Percentiles rank a stretch among this genome's conserved stretches.
phyloP scores from a whole-genome alignment of 352 stramenopile species.

The Pythium vanterpoolii region DNA sequence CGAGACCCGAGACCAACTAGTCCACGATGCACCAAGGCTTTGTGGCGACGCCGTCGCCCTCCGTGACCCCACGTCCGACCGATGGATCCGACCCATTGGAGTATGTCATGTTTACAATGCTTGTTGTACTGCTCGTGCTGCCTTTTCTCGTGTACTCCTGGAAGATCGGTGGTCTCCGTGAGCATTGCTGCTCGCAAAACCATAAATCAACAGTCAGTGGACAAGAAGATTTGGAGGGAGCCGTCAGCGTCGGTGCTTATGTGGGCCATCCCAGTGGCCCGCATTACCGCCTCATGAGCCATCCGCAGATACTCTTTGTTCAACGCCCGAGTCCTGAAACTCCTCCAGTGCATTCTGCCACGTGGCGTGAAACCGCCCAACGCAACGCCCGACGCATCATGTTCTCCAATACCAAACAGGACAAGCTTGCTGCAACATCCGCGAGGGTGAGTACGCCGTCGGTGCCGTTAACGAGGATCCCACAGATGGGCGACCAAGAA shows the following conservation, averaged over 20 bases:
- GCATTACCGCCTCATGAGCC: conserved; percentile 4
- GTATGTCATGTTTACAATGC: conserved; percentile 3
- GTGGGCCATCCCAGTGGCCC: background rate
- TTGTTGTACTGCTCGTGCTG: background rate
- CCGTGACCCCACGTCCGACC: background rate
- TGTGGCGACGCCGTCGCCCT: background rate
- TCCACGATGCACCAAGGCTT: conserved; percentile 2
- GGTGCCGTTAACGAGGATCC: background rate
- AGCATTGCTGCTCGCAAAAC: background rate
- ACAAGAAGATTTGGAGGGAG: too few species aligned
- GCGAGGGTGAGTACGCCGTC: background rate
- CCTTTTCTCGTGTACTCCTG: conserved; percentile 2
- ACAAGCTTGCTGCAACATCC: too few species aligned
- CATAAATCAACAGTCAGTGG: background rate
- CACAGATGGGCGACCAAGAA: background rate
- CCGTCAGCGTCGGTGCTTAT: background rate
- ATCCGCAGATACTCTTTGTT: background rate
- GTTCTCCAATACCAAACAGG: too few species aligned
- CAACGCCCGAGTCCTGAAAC: background rate
- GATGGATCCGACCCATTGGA: background rate
- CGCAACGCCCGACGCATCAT: background rate
- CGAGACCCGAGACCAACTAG: too few species aligned
- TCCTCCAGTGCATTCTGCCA: too few species aligned
- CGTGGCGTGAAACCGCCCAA: background rate
- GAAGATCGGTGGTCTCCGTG: conserved; percentile 5